Base-by-base conservation (phyloP, 1,284 basidiomycete species). In the Naganishia albida region DNA sequence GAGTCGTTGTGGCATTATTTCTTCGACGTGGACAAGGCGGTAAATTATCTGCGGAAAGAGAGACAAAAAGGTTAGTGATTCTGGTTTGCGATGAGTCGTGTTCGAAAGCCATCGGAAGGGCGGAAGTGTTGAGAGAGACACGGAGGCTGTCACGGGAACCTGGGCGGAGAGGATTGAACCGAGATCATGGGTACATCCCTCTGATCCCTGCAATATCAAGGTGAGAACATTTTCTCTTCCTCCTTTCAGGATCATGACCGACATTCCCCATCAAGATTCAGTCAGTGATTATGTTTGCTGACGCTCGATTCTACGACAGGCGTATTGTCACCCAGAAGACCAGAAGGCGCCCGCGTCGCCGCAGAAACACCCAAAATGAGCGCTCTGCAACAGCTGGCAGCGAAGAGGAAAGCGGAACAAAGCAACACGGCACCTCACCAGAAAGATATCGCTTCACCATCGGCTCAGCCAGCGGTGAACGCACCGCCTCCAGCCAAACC, bases 1-100 rank as follows among this genome's bases (percentile, higher is more conserved):
- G 89, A 93, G 70, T 83, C 85, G 0, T 81, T 98, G 50, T 98
- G 93, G 89, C 87, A 98, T 71, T 86, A 83, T 71, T 91, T 90
- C 79, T 98, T 96, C 73, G 88, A 97, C 73, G 84, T 90, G 20
- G 86, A 91, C 46, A 84, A 87, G 73, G 87, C 90, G 7, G 80
- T 94, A 16, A 79, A 85, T 43, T 90, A 87, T 84, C 81, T 93
- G 26, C 71, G 88, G 34, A 78, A 78, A 67, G 78, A 80, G 46
- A 72, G 76, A 70, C 77, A 87, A 30, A 90, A 88, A 90, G 92
- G 93, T 95, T 81, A 89, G 84, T 79, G 62, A 10, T 46, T 48
- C 13, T 44, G 12, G 46, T 25, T 23, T 48, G 46, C n/a, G n/a
- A 20, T 20, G 46, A 12, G 20, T 34, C 23, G 13, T 43, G 42